phyloP scores from a whole-genome alignment of 139 green algal genomes.

The Tetraselmis chui region DNA sequence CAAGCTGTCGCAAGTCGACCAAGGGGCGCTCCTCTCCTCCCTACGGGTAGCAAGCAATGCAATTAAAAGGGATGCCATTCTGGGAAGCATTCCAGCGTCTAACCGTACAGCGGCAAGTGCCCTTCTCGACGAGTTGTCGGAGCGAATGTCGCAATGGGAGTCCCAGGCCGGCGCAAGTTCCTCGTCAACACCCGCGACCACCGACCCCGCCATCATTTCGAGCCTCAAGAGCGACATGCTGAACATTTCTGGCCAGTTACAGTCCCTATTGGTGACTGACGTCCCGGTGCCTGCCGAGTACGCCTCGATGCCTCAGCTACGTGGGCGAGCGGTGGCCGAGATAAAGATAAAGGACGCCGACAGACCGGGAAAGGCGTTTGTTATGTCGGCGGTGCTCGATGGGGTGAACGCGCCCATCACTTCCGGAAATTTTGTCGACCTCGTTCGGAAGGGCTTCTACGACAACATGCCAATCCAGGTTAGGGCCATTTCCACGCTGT shows the following conservation, averaged over 20 bases:
- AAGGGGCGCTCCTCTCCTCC: not conserved
- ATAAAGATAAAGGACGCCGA: conserved; percentile 72
- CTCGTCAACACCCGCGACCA: too few species aligned
- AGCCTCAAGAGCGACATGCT: not conserved
- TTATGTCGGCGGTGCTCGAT: conserved; percentile 55
- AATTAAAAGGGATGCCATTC: not conserved
- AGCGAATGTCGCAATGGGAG: not conserved
- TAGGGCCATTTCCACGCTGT: too few species aligned
- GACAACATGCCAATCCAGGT: conserved; percentile 83
- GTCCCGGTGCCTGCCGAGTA: not conserved
- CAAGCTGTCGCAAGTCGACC: not conserved
- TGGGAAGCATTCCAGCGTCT: not conserved
- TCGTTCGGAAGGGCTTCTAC: conserved; percentile 86
- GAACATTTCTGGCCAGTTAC: not conserved
- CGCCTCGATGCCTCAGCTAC: conserved; percentile 1
- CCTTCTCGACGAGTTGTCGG: not conserved
- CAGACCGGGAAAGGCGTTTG: not conserved
- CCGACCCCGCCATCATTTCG: not conserved
- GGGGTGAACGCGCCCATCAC: conserved; percentile 95
- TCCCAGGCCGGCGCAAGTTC: not conserved
- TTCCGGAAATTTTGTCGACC: conserved; percentile 89
- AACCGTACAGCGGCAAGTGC: not conserved
- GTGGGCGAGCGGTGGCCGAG: conserved; percentile 87
- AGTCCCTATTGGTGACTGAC: not conserved
- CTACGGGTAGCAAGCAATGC: not conserved